These are phyloP conservation scores for Hypoxylon sp. DNA, from an alignment of 2,329 filamentous ascomycete genomes.

Conservation along the genomic window DNA sequence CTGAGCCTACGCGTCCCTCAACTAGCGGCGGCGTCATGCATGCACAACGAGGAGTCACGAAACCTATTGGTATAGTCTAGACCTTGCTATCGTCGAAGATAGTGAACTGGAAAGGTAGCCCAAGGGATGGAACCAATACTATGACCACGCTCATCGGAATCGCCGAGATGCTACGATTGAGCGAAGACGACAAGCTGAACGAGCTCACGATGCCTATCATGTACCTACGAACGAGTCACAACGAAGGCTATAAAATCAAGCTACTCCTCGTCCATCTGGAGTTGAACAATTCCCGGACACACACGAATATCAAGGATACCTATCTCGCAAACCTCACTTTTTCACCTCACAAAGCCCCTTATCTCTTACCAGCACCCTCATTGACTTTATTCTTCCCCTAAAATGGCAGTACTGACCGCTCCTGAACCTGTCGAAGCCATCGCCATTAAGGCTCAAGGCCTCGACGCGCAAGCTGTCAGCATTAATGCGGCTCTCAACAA, in stretches of 20 bases:
- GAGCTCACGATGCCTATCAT: not conserved
- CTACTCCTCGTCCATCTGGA: not conserved
- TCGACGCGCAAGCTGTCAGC: constrained; percentile 15
- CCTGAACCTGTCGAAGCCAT: constrained; percentile 18
- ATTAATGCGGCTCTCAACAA: constrained; percentile 28
- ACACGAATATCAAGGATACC: constrained; percentile 9
- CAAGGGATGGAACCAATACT: constrained; percentile 1
- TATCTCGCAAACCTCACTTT: not conserved
- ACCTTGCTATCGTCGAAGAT: not conserved
- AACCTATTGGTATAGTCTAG: not conserved
- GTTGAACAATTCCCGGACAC: not conserved
- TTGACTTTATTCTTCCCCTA: not conserved
- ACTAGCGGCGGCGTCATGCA: constrained; percentile 14
- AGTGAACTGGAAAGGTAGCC: not conserved
- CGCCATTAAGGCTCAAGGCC: constrained; percentile 18
- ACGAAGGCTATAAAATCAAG: constrained; percentile 8
- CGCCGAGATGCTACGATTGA: constrained; percentile 2
- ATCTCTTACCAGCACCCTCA: not conserved
- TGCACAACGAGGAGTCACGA: not conserved
- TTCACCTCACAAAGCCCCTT: not conserved
- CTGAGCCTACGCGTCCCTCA: constrained; percentile 5
- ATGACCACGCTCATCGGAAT: not conserved
- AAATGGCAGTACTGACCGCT: constrained; percentile 9
- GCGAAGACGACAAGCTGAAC: not conserved
- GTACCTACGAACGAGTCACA: not conserved